Percentiles rank a stretch among this genome's conserved stretches.
Evolutionary conservation across 768 basidiomycete genomes (phyloP).

Genomic region (Boletus pseudopeckii): DNA sequence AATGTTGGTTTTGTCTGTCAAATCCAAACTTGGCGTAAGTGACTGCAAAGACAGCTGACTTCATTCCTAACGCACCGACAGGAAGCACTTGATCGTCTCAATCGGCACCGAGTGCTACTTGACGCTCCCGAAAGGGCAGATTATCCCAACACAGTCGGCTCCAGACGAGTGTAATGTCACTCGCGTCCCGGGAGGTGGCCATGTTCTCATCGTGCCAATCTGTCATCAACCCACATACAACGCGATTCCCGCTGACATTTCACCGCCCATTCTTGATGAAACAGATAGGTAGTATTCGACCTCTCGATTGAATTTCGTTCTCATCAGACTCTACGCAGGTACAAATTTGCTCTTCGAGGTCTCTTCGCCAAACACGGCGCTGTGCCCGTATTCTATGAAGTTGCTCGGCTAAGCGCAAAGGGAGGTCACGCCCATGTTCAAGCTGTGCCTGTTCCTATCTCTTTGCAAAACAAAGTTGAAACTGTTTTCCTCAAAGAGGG

Average conservation of each 20-base stretch:
- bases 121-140: conserved; percentile 94
- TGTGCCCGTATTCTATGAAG: conserved; percentile 80
- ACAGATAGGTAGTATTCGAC: conserved; percentile 58
- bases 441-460: conserved; percentile 71
- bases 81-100: conserved; percentile 93
- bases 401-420: conserved; percentile 75
- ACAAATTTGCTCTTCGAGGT: conserved; percentile 69
- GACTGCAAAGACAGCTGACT: not conserved
- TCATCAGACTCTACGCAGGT: conserved; percentile 40
- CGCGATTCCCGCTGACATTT: conserved; percentile 76
- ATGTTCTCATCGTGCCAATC: conserved; percentile 91
- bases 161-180: conserved; percentile 37
- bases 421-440: conserved; percentile 97
- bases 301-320: not conserved
- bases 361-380: conserved; percentile 70
- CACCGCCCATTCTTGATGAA: conserved; percentile 73
- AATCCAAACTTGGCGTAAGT: conserved; percentile 87
- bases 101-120: conserved; percentile 94
- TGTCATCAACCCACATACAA: conserved; percentile 88
- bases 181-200: conserved; percentile 89
- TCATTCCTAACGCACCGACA: conserved; percentile 29
- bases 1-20: conserved; percentile 98
- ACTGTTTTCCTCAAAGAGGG: conserved; percentile 73
- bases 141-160: conserved; percentile 73
- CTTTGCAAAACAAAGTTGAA: conserved; percentile 61